These are phyloP conservation scores for Colletotrichum falcatum DNA, from an alignment of 2,329 filamentous ascomycete species.

Conservation along the genomic window DNA sequence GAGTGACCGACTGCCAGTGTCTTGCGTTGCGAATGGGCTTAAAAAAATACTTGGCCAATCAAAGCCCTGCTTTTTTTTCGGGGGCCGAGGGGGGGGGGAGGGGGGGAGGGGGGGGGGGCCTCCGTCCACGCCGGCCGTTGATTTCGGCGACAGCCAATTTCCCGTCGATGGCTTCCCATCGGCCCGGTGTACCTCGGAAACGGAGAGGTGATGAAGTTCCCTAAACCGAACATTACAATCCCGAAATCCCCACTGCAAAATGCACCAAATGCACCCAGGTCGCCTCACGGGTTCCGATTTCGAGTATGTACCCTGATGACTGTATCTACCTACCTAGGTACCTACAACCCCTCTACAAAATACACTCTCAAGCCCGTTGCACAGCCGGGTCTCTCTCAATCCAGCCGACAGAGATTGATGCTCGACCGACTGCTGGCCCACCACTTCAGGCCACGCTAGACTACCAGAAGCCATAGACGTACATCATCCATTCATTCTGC, in stretches of 20 bases:
- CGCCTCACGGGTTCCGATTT: background rate
- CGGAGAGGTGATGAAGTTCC: constrained; percentile 2
- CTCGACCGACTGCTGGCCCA: background rate
- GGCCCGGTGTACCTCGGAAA: background rate
- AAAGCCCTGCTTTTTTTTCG: no score
- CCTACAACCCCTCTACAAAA: background rate
- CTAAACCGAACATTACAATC: background rate
- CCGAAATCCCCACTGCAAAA: background rate
- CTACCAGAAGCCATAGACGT: background rate
- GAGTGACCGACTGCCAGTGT: no score
- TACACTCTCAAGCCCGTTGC: background rate
- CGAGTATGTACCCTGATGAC: no score
- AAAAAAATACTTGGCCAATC: constrained; percentile 34
- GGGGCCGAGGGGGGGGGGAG: background rate
- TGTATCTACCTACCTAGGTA: no score
- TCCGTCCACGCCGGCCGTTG: background rate
- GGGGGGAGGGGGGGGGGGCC: background rate
- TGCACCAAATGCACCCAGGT: background rate
- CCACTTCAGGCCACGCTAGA: background rate
- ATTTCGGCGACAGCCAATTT: background rate
- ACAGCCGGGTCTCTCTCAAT: background rate
- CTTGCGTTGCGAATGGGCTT: constrained; percentile 23
- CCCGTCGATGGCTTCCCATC: constrained; percentile 8
- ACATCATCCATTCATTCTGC: background rate
- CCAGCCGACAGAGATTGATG: constrained; percentile 23